Evolutionary conservation across 495 filamentous ascomycete genomes (phyloP), one percentile per base, ranked within the genome.

Genomic region (Penicillium alfredii): DNA sequence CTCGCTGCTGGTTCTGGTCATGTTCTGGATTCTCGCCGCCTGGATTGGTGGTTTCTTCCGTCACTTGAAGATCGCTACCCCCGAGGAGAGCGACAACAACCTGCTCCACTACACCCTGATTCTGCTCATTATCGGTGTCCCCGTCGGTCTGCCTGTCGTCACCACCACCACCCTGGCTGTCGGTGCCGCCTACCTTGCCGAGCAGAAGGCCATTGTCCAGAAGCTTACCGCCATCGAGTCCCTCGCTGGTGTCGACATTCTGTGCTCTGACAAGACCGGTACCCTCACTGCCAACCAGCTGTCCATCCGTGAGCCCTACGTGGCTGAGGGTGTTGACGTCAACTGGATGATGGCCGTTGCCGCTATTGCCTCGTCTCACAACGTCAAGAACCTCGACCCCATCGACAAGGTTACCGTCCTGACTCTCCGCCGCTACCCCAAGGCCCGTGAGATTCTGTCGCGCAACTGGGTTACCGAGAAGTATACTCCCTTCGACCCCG

Each of bases 301-400:
- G 7, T 76, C 71, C 53, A 85, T 84, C 56, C 79, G 81, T 61
- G 81, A 84, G 56, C 80, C 80, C 34, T 85, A 80, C 64, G 78
- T 82, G 56, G 73, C 78, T 40, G 80, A 84, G 64, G 81, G 80
- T 58, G 73, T 82, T 49, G 80, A 83, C 67, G 75, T 84, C 61
- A 80, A 84, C 68, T 85, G 80, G 80, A 82, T 84, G 79, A 82
- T 85, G 79, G 79, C 80, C 42, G 78, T 82, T 41, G 80, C 81
- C 31, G 81, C 79, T 43, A 73, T 85, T 35, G 81, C 81, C 40
- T 85, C 81, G 28, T 84, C 80, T 40, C 80, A 85, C 67, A 85
- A 84, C 65, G 66, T 81, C 60, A 85, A 84, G 69, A 81, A 80
- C 51, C 71, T 85, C 31, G 80, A 85, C 55, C 81, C 80, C 50